Base-by-base conservation (phyloP, 2,329 filamentous ascomycete species). In the Apiospora phragmitis region DNA sequence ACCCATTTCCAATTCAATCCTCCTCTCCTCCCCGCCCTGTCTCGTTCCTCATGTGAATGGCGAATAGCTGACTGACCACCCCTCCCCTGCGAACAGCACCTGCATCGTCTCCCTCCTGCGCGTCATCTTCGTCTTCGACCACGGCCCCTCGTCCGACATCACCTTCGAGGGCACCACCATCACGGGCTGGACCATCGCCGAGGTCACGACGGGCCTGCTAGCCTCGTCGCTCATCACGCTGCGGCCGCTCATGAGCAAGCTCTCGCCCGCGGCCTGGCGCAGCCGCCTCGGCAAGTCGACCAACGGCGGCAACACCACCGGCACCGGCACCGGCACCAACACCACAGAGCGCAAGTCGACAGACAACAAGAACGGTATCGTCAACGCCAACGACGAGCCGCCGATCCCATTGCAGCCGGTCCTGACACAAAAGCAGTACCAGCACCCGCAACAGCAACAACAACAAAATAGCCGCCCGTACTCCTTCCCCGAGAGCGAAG, bases 71-170 rank as follows among this genome's bases (percentile, higher is more conserved):
- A 12, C 59, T 65, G 18, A 65, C 59, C 21, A 12, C 18, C 7
- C 12, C 4, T 3, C 4, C 5, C n/a, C n/a, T n/a, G n/a, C n/a
- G n/a, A 18, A 38, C 59, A 65, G 59, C 9, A 74, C 75, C n/a
- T 74, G 72, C 51, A 70, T 74, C n/a, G 43, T 76, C 43, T 76
- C 75, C 24, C 72, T 75, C 66, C 70, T 70, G 32, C 75, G 75
- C 38, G 68, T 75, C 55, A 68, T 75, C 38, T 75, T 71, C 67
- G 74, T 72, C 67, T 68, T 68, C 45, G 43, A 29, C 26, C 71
- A 72, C 4, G 71, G 66, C 32, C 6, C 73, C 1, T 67, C 7
- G 21, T n/a, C 21, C 2, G 74, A 75, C 66, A 51, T 75, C 21
- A 71, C 73, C 18, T 74, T 71, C 32, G 72, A 73, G 18, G 59